Base-by-base conservation (phyloP, 768 basidiomycete genomes). In the Mrakia hoshinonis region DNA sequence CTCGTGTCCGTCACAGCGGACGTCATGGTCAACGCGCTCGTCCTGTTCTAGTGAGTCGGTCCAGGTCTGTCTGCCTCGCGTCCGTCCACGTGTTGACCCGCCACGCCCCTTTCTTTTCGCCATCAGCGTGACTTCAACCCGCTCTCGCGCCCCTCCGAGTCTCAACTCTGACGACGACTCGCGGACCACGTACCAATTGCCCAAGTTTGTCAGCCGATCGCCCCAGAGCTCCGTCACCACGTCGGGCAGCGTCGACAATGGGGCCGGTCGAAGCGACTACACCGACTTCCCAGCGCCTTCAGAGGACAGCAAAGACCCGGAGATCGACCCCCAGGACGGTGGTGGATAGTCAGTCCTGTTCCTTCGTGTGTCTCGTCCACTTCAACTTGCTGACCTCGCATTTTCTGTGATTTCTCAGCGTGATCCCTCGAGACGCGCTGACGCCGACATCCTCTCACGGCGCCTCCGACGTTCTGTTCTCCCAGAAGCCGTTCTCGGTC, bases 1-100 rank as follows among this genome's bases (percentile, higher is more conserved):
- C 38, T 76, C 10, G 67, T 54, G 29, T 68, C 67, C 9, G 58
- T 54, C n/a, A 55, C 55, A 15, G 39, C 67, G 0, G 67, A 84
- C 82, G 82, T 84, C 31, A 49, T 12, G 62, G 68, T 84, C 72
- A 85, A 84, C 73, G 82, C 83, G 13, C 69, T 80, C 46, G 82
- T 82, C 1, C 78, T 85, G 43, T 83, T 82, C 78, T 84, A 82
- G 65, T 38, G 12, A 82, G 83, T 83, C 5, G 6, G 10, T 20
- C 3, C 6, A 29, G 18, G 29, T 49, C 1, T 67, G 3, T 10
- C 24, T 4, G n/a, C n/a, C n/a, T n/a, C n/a, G 4, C 4, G 10
- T n/a, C 6, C n/a, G 4, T 7, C 15, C 20, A 22, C 10, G 26
- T 13, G 24, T 47, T 34, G 26, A 29, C 65, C n/a, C 2, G 18